These are phyloP conservation scores for Stephanodiscus minutulus DNA, from an alignment of 108 stramenopile genomes.

Conservation along the genomic window DNA sequence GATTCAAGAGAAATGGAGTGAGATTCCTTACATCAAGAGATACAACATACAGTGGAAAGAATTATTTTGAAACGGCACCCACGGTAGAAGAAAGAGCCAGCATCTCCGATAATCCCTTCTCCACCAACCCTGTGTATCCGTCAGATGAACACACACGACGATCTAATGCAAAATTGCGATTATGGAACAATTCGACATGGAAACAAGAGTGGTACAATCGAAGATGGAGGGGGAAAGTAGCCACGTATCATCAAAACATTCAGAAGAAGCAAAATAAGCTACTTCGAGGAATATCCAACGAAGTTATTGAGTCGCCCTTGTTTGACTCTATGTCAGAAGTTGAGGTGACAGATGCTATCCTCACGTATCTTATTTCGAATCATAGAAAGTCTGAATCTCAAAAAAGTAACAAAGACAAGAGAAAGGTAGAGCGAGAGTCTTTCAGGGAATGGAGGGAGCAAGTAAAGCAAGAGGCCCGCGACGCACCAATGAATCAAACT, in stretches of 20 bases:
- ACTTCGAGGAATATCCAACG: constrained; percentile 34
- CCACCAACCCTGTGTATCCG: constrained; percentile 46
- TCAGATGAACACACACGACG: constrained; percentile 52
- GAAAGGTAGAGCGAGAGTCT: constrained; percentile 23
- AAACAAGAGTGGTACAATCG: constrained; percentile 69
- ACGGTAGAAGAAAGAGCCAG: constrained; percentile 23
- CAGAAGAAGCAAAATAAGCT: constrained; percentile 29
- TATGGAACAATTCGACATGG: constrained; percentile 73
- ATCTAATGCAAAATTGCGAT: constrained; percentile 48
- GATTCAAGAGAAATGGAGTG: constrained; percentile 32
- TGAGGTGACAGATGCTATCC: constrained; percentile 67
- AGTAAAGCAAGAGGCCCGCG: constrained; percentile 26
- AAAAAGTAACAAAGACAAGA: constrained; percentile 37
- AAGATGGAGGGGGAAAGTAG: constrained; percentile 62
- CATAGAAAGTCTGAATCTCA: constrained; percentile 49
- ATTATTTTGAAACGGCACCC: constrained; percentile 26
- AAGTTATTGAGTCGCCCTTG: constrained; percentile 53
- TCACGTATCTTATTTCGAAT: constrained; percentile 50
- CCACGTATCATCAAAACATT: constrained; percentile 20
- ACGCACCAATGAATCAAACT: constrained; percentile 18
- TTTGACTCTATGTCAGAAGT: constrained; percentile 63
- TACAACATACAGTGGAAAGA: constrained; percentile 19
- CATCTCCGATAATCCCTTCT: constrained; percentile 55
- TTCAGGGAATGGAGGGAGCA: constrained; percentile 31
- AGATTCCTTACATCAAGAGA: constrained; percentile 5